phyloP scores from a whole-genome alignment of 495 filamentous ascomycete species.

The Penicillium flavigenum region DNA sequence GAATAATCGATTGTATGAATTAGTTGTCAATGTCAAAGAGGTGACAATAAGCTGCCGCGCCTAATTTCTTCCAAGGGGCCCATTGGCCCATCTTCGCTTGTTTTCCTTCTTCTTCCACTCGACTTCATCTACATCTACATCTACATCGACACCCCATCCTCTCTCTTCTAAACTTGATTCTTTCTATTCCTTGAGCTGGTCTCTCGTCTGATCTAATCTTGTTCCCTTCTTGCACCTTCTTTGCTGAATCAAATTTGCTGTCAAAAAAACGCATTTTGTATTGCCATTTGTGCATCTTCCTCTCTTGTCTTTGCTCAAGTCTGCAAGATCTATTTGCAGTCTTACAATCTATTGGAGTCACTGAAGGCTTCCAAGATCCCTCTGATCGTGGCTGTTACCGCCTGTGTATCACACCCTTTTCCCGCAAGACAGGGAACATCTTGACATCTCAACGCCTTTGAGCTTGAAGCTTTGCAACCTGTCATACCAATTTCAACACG shows the following conservation, averaged over 20 bases:
- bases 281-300: background rate
- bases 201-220: constrained; percentile 3
- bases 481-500: background rate
- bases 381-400: background rate
- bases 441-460: background rate
- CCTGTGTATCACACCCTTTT: constrained; percentile 7
- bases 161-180: background rate
- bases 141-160: background rate
- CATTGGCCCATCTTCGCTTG: background rate
- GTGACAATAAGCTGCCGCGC: constrained; percentile 3
- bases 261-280: background rate
- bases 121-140: background rate
- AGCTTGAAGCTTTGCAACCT: background rate
- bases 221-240: background rate
- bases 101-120: background rate
- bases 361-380: background rate
- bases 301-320: background rate
- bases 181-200: constrained; percentile 7
- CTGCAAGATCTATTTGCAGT: constrained; percentile 2
- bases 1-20: background rate
- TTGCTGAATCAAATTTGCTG: background rate
- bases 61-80: constrained; percentile 4
- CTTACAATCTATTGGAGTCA: background rate
- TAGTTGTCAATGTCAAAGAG: background rate
- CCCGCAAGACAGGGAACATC: background rate